Evolutionary conservation across 2,329 filamentous ascomycete species (phyloP), one percentile per base, ranked within the genome.

Genomic region (Dactylella cylindrospora): DNA sequence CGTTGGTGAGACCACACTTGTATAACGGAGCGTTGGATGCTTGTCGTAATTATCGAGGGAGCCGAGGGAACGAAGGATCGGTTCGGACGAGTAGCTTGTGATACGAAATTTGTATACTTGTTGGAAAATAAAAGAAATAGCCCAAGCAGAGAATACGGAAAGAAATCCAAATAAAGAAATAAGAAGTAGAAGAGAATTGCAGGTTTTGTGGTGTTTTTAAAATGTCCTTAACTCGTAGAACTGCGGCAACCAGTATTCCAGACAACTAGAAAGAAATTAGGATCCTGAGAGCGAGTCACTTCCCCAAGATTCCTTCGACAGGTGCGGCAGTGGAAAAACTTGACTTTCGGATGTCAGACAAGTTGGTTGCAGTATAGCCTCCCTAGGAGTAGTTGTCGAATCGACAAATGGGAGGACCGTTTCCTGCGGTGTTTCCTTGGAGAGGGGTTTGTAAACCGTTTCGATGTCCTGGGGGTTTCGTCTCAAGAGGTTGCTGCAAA

Each of bases 391-490:
- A n/a, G n/a, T n/a, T n/a, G n/a, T n/a, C n/a, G n/a, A n/a, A n/a
- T n/a, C n/a, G n/a, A n/a, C n/a, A n/a, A n/a, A n/a, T n/a, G n/a
- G n/a, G 57, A 54, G 44, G 49, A 62, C 57, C 57, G 57, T 44
- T 62, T 41, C 57, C 57, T 62, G 57, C 57, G 57, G 57, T n/a
- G n/a, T n/a, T 62, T 62, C 44, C 57, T 49, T 54, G 49, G 54
- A 62, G 31, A 33, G 25, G 55, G 50, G 43, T 43, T 62, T 17
- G 47, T 53, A 40, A 32, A 35, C 57, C 29, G 57, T 36, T 62
- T 29, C 41, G 50, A 28, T 25, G 43, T 53, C 41, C n/a, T 41
- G 26, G 25, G 17, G 47, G 7, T 28, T 15, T 40, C 17, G 38
- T 35, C 20, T 25, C 46, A 62, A 62, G 35, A 52, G n/a, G 43